These are phyloP conservation scores for Neonectria faginata DNA, from an alignment of 2,329 filamentous ascomycete genomes.

Conservation along the genomic window DNA sequence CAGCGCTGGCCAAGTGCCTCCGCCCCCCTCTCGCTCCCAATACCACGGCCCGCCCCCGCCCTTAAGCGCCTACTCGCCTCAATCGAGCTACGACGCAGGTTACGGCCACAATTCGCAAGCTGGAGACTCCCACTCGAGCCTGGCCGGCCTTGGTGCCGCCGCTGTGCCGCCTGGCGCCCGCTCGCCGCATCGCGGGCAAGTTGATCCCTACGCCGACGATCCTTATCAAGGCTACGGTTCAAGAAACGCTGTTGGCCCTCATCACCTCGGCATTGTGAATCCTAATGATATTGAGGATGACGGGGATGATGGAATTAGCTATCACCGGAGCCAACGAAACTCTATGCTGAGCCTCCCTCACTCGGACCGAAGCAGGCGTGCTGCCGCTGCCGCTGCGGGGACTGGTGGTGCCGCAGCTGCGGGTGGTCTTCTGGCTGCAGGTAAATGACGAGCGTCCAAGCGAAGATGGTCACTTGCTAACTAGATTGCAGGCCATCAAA, in stretches of 20 bases:
- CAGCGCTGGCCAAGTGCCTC: constrained; percentile 51
- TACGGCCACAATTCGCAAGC: constrained; percentile 26
- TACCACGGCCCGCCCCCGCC: constrained; percentile 31
- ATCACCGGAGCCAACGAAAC: constrained; percentile 60
- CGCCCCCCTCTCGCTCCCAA: constrained; percentile 52
- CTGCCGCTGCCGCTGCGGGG: constrained; percentile 55
- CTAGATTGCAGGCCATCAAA: constrained; percentile 2
- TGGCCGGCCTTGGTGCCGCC: constrained; percentile 46
- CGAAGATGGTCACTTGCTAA: constrained; percentile 21
- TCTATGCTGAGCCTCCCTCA: constrained; percentile 70
- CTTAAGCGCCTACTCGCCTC: constrained; percentile 36
- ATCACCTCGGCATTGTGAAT: constrained; percentile 72
- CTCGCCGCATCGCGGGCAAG: constrained; percentile 40
- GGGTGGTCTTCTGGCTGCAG: constrained; percentile 49
- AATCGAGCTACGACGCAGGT: constrained; percentile 39
- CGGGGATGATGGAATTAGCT: constrained; percentile 83
- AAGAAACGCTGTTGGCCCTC: constrained; percentile 60
- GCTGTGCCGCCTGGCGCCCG: constrained; percentile 41
- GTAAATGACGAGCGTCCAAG: constrained; percentile 36
- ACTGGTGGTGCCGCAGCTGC: constrained; percentile 59
- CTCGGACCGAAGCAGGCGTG: constrained; percentile 49
- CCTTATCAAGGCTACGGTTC: constrained; percentile 72
- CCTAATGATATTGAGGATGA: constrained; percentile 87
- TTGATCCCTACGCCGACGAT: constrained; percentile 68
- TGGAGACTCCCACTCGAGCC: constrained; percentile 54